These are phyloP conservation scores for Ramalina intermedia DNA, from an alignment of 495 filamentous ascomycete genomes.

Conservation along the genomic window DNA sequence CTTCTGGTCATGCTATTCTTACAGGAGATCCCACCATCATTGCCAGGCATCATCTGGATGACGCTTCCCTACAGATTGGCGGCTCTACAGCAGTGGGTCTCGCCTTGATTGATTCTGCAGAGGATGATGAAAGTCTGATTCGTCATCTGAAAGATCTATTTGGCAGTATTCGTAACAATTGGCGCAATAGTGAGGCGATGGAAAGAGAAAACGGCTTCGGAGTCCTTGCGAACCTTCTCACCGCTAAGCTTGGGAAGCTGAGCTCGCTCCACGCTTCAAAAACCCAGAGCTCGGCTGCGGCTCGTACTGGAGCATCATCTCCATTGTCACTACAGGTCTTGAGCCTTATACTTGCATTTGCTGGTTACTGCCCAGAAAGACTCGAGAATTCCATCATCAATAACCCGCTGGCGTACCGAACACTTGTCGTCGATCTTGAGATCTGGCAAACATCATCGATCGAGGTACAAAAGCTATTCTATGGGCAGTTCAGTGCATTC, in stretches of 20 bases:
- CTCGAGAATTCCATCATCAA: conserved; percentile 82
- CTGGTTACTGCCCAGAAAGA: conserved; percentile 65
- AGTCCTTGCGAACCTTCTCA: conserved; percentile 63
- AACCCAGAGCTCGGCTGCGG: conserved; percentile 33
- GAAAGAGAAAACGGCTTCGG: conserved; percentile 89
- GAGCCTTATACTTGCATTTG: conserved; percentile 62
- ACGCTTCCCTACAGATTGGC: conserved; percentile 81
- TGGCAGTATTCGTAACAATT: conserved; percentile 68
- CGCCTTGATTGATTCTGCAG: conserved; percentile 65
- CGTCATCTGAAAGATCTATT: conserved; percentile 73
- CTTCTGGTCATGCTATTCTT: conserved; percentile 66
- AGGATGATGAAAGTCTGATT: conserved; percentile 50
- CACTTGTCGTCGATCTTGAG: conserved; percentile 83
- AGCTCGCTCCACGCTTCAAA: not conserved
- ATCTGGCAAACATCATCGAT: conserved; percentile 69
- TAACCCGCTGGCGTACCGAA: conserved; percentile 85
- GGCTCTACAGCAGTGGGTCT: conserved; percentile 75
- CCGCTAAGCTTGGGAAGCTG: conserved; percentile 50
- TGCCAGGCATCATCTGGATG: conserved; percentile 69
- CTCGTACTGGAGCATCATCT: not conserved
- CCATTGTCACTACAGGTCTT: conserved; percentile 45
- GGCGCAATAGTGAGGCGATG: conserved; percentile 98
- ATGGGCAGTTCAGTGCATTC: conserved; percentile 78
- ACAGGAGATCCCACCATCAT: conserved; percentile 74
- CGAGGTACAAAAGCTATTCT: conserved; percentile 71